phyloP scores from a whole-genome alignment of 2,329 filamentous ascomycete species.

The Ophiocordyceps camponoti-leonardi region DNA sequence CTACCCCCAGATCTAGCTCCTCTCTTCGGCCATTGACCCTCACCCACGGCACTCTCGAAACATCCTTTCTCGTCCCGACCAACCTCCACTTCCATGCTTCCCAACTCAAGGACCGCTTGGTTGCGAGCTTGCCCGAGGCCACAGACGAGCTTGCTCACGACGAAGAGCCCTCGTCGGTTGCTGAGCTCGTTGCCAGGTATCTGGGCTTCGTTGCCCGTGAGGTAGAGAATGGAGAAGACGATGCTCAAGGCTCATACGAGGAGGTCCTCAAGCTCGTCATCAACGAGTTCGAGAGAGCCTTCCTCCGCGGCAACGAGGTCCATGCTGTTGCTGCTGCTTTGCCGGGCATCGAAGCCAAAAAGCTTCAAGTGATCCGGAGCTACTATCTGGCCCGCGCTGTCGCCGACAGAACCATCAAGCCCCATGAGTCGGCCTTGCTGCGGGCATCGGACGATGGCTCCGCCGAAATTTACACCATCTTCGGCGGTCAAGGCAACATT shows the following conservation, averaged over 20 bases:
- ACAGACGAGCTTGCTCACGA: constrained; percentile 97
- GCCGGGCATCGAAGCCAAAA: constrained; percentile 85
- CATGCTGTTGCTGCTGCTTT: constrained; percentile 75
- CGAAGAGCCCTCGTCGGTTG: constrained; percentile 92
- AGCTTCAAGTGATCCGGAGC: constrained; percentile 71
- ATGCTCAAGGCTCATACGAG: constrained; percentile 71
- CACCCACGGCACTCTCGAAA: constrained; percentile 86
- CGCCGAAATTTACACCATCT: constrained; percentile 81
- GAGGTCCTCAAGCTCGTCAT: constrained; percentile 84
- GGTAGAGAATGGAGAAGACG: constrained; percentile 85
- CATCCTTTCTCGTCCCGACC: constrained; percentile 89
- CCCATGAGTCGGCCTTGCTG: constrained; percentile 85
- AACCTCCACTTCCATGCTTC: constrained; percentile 91
- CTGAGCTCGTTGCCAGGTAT: constrained; percentile 86
- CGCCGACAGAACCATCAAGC: constrained; percentile 69
- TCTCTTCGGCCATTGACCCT: constrained; percentile 85
- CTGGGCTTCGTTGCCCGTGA: constrained; percentile 78
- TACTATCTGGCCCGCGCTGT: constrained; percentile 85
- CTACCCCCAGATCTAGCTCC: constrained; percentile 83
- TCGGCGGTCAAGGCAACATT: constrained; percentile 95
- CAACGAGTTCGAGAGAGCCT: constrained; percentile 92
- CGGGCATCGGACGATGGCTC: constrained; percentile 71
- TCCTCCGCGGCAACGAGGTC: constrained; percentile 88
- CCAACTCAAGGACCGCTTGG: constrained; percentile 83
- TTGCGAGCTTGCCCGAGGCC: constrained; percentile 65